Conservation (phyloP, 2,329 filamentous ascomycete genomes). For the Macroventuria anomochaeta region DNA sequence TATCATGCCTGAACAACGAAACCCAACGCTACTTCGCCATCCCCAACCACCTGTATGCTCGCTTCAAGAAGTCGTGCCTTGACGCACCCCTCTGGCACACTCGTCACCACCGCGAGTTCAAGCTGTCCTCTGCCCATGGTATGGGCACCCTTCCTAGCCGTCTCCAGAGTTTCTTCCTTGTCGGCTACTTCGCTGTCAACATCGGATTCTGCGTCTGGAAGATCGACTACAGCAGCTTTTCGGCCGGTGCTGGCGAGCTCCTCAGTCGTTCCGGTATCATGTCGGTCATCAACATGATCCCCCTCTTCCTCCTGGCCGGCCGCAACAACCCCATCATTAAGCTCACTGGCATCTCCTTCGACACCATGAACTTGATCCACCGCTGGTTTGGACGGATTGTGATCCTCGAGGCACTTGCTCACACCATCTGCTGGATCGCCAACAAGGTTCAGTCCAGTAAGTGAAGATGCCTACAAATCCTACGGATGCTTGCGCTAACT, state of each 20-base stretch:
- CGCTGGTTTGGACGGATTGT: conserved; percentile 82
- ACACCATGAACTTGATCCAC: conserved; percentile 82
- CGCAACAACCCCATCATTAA: conserved; percentile 80
- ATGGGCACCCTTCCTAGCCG: conserved; percentile 58
- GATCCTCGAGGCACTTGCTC: conserved; percentile 70
- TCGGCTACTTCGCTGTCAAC: conserved; percentile 58
- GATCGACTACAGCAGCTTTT: conserved; percentile 70
- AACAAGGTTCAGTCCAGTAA: conserved; percentile 50
- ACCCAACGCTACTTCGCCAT: conserved; percentile 79
- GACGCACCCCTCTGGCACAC: conserved; percentile 56
- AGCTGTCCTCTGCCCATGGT: conserved; percentile 57
- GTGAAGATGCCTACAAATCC: conserved; percentile 7
- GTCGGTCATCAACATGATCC: conserved; percentile 77
- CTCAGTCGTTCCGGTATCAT: conserved; percentile 75
- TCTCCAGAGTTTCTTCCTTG: conserved; percentile 56
- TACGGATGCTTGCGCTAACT: conserved; percentile 16
- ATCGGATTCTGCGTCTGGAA: conserved; percentile 55
- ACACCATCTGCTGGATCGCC: conserved; percentile 67
- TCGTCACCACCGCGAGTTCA: conserved; percentile 60
- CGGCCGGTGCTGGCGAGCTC: conserved; percentile 72
- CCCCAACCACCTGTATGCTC: conserved; percentile 60
- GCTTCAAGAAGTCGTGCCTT: conserved; percentile 55
- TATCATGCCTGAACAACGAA: conserved; percentile 79
- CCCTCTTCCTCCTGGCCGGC: conserved; percentile 75
- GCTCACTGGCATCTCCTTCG: conserved; percentile 76